These are phyloP conservation scores for Rhodotorula paludigena DNA, from an alignment of 768 basidiomycete species.

Conservation along the genomic window DNA sequence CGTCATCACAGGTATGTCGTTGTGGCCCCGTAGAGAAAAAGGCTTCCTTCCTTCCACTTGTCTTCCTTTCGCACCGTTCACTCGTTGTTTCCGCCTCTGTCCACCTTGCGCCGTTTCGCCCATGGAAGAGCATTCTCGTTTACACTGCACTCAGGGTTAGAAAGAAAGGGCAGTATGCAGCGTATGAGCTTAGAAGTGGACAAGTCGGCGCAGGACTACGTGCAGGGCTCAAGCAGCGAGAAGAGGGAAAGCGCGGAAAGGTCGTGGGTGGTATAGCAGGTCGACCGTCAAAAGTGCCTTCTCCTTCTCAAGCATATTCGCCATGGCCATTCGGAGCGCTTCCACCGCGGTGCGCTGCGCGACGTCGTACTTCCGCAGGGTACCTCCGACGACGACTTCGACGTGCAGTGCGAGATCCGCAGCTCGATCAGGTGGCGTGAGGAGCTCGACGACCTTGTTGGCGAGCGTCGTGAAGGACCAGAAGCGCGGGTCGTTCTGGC, in stretches of 20 bases:
- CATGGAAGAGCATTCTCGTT: too few species aligned
- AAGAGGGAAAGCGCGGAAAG: not conserved
- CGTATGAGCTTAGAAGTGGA: too few species aligned
- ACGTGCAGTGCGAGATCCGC: not conserved
- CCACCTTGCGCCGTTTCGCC: too few species aligned
- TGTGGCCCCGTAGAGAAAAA: not conserved
- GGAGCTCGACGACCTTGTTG: not conserved
- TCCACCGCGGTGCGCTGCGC: not conserved
- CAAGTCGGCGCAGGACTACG: not conserved
- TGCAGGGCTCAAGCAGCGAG: not conserved
- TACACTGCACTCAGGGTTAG: too few species aligned
- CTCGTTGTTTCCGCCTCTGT: too few species aligned
- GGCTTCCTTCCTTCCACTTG: not conserved
- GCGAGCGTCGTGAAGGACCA: not conserved
- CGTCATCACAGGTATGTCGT: too few species aligned
- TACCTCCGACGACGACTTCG: constrained; percentile 1
- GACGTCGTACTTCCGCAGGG: constrained; percentile 6
- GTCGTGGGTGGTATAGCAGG: not conserved
- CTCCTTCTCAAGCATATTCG: not conserved
- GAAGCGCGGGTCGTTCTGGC: not conserved
- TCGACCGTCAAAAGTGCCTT: not conserved
- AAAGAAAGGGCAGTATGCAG: too few species aligned
- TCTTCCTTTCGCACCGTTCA: not conserved
- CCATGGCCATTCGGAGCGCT: not conserved
- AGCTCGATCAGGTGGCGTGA: not conserved